A percentile compares a stretch with the other conserved stretches of the same genome.
Evolutionary conservation across 78 protist genomes (phyloP).

Genomic region (Pelomyxa schiedti): DNA sequence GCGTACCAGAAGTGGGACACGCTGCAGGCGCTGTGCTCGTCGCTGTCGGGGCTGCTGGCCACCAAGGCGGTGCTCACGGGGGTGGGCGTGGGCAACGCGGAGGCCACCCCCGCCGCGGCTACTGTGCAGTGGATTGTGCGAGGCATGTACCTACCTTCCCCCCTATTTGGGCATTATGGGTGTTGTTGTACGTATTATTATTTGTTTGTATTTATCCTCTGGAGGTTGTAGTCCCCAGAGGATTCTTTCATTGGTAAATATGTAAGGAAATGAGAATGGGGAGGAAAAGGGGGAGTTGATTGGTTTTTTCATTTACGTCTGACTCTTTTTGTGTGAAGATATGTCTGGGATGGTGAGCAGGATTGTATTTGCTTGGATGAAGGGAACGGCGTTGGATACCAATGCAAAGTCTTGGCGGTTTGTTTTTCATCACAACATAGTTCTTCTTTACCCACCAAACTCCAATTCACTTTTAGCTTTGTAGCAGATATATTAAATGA

Average conservation of each 20-base stretch:
- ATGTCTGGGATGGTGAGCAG: background rate
- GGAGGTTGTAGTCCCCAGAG: conserved; percentile 34
- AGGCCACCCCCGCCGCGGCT: conserved; percentile 30
- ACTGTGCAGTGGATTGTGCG: background rate
- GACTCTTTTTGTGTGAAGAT: too few species aligned
- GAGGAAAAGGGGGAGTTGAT: too few species aligned
- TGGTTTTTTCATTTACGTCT: too few species aligned
- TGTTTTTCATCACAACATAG: too few species aligned
- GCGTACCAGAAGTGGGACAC: conserved; percentile 64
- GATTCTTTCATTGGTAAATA: conserved; percentile 24
- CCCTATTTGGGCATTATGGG: too few species aligned
- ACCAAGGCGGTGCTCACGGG: conserved; percentile 45
- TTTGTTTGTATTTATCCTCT: background rate
- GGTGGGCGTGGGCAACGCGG: conserved; percentile 39
- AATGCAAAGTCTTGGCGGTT: conserved; percentile 51
- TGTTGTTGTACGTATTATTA: background rate
- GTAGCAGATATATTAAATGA: conserved; percentile 43
- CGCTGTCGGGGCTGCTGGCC: conserved; percentile 43
- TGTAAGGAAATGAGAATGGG: too few species aligned
- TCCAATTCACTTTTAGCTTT: too few species aligned
- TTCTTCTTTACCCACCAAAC: too few species aligned
- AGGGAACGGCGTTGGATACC: conserved; percentile 30
- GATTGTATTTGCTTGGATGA: conserved; percentile 6
- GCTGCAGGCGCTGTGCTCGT: conserved; percentile 49
- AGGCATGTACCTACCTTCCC: too few species aligned